Conservation (phyloP, 441 rosid species). For the Syzygium syzygioides region DNA sequence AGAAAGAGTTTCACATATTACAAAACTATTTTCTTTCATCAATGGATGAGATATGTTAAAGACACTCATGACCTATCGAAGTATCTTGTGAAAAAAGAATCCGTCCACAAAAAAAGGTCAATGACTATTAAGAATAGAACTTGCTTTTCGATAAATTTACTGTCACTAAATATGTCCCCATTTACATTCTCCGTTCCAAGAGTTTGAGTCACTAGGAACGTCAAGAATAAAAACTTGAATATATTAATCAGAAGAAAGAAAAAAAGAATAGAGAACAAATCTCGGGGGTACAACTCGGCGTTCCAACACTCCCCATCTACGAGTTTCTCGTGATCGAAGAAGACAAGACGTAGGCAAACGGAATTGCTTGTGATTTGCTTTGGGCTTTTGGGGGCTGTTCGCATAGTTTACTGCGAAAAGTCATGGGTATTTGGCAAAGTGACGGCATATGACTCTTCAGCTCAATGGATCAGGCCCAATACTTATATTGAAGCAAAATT, state of each 20-base stretch:
- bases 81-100: too few species aligned
- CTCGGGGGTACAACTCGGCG: background rate
- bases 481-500: too few species aligned
- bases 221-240: too few species aligned
- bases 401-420: too few species aligned
- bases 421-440: too few species aligned
- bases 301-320: background rate
- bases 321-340: too few species aligned
- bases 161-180: background rate
- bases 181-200: background rate
- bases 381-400: too few species aligned
- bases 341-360: too few species aligned
- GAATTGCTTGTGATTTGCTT: too few species aligned
- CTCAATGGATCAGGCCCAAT: too few species aligned
- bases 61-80: background rate
- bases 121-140: accelerated
- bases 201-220: background rate
- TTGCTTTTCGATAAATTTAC: accelerated
- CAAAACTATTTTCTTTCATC: background rate
- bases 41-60: background rate
- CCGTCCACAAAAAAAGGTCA: background rate
- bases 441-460: too few species aligned
- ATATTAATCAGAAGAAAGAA: background rate
- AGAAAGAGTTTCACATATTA: background rate
- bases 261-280: background rate